These are phyloP conservation scores for Podila horticola DNA, from an alignment of 192 early-diverging fungal species.

Conservation along the genomic window DNA sequence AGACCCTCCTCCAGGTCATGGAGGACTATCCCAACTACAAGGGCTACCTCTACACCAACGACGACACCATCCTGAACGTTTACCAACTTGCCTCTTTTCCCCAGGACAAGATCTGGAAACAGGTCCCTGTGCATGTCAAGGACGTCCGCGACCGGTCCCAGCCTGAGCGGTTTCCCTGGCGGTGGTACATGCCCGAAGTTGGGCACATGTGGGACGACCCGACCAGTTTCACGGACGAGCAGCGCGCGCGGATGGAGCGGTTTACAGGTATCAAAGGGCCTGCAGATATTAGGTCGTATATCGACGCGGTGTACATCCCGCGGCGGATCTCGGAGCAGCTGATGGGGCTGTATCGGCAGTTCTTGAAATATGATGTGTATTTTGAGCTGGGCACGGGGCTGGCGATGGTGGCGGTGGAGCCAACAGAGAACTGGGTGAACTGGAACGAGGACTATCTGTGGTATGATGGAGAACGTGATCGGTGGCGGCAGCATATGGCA, in stretches of 20 bases:
- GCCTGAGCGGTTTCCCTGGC: neutral
- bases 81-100: neutral
- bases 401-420: conserved; percentile 1
- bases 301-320: neutral
- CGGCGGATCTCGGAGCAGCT: neutral
- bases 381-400: neutral
- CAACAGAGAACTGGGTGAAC: neutral
- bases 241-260: neutral
- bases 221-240: neutral
- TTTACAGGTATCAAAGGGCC: neutral
- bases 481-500: neutral
- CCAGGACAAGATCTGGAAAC: conserved; percentile 5
- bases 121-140: neutral
- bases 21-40: conserved; percentile 1
- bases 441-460: neutral
- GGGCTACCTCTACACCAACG: conserved; percentile 10
- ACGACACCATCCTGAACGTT: conserved; percentile 5
- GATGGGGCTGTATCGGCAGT: neutral
- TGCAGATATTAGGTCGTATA: neutral
- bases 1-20: neutral
- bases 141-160: neutral
- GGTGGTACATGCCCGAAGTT: neutral
- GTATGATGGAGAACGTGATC: neutral
- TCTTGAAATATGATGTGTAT: neutral
- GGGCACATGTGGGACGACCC: neutral